Evolutionary conservation across 495 filamentous ascomycete species (phyloP), one percentile per base, ranked within the genome.

Genomic region (Cryomyces minteri): DNA sequence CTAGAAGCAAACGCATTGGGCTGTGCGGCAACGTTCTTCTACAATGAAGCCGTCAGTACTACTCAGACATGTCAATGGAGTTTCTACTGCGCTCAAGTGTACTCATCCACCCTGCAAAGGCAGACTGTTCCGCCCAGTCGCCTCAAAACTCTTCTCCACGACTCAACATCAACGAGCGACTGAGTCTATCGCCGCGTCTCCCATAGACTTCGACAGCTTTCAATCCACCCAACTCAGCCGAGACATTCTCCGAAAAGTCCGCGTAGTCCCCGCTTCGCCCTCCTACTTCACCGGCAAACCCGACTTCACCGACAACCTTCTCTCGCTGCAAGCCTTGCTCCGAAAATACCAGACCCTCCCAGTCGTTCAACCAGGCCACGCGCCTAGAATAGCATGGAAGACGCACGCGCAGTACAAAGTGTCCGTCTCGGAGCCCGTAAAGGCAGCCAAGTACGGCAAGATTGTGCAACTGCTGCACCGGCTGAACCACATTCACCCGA

Each of bases 241-340:
- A 31, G 14, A 32, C 62, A 67, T 52, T n/a, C 53, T 58, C 29
- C 44, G 47, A 55, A 57, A 42, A 8, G 76, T 82, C 46, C 82
- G 90, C 44, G 66, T 92, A 29, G 66, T 93, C 33, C 90, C 90
- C 12, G 69, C 72, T 0, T 94, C 90, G 6, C 80, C 84, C 2
- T 85, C 88, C 40, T 99, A 96, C 65, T 99, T 96, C 70, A 88
- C 85, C 49, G 80, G 77, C 32, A 80, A 73, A 36, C 82, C 87
- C 4, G 66, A 69, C 33, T 95, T 92, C 69, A 88, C 79, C 64
- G 90, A 99, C 62, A 73, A 81, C 58, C 71, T 82, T 53, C 72
- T 99, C 48, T 58, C 61, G 2, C 70, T 99, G 10, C 73, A 84
- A 52, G 58, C 70, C 7, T 70, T 96, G 18, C 62, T 81, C 43